Evolutionary conservation across 2,329 filamentous ascomycete genomes (phyloP).

Genomic region (Ophiostoma montium): DNA sequence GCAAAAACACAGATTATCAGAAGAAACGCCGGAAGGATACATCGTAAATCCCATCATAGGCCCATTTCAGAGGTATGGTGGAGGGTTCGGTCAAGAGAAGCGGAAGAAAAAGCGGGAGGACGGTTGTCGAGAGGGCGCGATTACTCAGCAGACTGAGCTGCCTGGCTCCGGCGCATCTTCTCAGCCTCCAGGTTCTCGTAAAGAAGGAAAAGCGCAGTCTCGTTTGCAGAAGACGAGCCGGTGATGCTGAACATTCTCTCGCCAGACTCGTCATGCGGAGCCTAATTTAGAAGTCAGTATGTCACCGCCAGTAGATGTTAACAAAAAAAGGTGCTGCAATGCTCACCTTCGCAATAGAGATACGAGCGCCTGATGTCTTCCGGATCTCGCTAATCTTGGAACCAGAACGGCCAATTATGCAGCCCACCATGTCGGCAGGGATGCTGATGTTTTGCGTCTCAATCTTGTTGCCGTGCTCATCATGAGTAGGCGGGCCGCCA

Average conservation of each 20-base stretch:
- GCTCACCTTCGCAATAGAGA: slow-evolving; percentile 80
- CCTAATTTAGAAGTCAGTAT: slow-evolving; percentile 27
- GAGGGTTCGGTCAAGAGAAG: background rate
- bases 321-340: background rate
- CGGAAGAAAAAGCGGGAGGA: slow-evolving; percentile 7
- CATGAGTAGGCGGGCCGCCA: slow-evolving; percentile 74
- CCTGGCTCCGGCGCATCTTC: slow-evolving; percentile 87
- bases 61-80: background rate
- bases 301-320: background rate
- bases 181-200: slow-evolving; percentile 99
- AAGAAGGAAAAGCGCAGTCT: slow-evolving; percentile 86
- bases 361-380: slow-evolving; percentile 88
- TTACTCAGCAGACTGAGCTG: slow-evolving; percentile 38
- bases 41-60: slow-evolving; percentile 7
- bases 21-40: slow-evolving; percentile 11
- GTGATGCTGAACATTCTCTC: slow-evolving; percentile 99
- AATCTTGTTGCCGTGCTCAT: slow-evolving; percentile 93
- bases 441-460: slow-evolving; percentile 99
- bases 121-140: background rate
- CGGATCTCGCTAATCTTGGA: slow-evolving; percentile 98
- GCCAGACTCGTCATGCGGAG: slow-evolving; percentile 90
- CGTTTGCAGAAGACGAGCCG: slow-evolving; percentile 84
- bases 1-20: slow-evolving; percentile 23
- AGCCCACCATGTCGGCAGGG: slow-evolving; percentile 98
- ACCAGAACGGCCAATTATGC: slow-evolving; percentile 90